Conservation (phyloP, 1,284 basidiomycete species). For the Ganoderma lucidum region DNA sequence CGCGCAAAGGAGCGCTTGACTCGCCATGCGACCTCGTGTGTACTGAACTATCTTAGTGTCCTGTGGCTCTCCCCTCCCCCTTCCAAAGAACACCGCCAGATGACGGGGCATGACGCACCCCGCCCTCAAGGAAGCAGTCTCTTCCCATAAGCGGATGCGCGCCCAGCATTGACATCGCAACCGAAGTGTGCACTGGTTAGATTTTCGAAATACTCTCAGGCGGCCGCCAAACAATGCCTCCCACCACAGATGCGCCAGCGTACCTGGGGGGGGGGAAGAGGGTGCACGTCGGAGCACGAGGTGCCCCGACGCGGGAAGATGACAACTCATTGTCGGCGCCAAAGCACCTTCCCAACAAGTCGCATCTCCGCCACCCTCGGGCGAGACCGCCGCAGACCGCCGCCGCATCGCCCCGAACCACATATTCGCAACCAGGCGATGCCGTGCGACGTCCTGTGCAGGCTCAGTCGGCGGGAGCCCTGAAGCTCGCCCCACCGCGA, state of each 20-base stretch:
- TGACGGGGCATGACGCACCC: not conserved
- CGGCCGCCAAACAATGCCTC: not conserved
- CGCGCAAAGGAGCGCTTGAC: slow-evolving; percentile 14
- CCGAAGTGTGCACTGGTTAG: not conserved
- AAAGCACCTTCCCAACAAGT: slow-evolving; percentile 1
- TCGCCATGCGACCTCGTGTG: slow-evolving; percentile 6
- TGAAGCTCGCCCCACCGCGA: not conserved
- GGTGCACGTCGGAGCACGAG: slow-evolving; percentile 18
- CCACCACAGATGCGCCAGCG: not conserved
- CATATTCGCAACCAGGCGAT: not conserved
- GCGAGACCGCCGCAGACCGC: not conserved
- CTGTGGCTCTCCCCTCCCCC: not conserved
- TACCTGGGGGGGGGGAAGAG: slow-evolving; percentile 1
- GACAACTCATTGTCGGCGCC: slow-evolving; percentile 6
- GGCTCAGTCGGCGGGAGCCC: not conserved
- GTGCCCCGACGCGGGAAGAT: slow-evolving; percentile 17
- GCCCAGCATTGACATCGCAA: no score
- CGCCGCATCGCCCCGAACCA: slow-evolving; percentile 1
- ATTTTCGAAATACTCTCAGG: not conserved
- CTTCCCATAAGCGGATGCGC: not conserved
- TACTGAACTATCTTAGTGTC: slow-evolving; percentile 1
- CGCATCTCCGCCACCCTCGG: not conserved
- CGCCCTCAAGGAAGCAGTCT: not conserved
- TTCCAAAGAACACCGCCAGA: not conserved
- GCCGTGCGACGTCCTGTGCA: not conserved